Base-by-base conservation (phyloP, 2,329 filamentous ascomycete genomes). In the Fonsecaea monophora region DNA sequence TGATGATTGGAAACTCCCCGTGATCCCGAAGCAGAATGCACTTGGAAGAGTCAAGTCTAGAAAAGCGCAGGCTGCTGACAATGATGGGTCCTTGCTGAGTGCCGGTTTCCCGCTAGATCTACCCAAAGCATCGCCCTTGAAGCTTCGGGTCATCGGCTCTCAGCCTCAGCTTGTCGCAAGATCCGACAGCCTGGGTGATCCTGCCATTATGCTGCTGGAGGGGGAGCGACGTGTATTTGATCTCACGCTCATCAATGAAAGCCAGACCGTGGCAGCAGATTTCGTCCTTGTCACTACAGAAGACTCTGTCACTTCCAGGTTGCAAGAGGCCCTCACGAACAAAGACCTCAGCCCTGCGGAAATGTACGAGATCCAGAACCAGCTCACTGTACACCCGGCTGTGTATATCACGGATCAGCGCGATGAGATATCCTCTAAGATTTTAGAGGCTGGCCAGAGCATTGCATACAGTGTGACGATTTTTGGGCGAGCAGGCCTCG, bases 191-290 rank as follows among this genome's bases (percentile, higher is more conserved):
- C 83, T 97, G 1, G 87, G 90, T 0, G 94, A 97, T 74, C 92
- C 91, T 25, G 91, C 92, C 9, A 82, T 97, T 40, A 97, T 97
- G 93, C 85, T 99, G 10, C 83, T 99, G 5, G 94, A 98, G 79
- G 95, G 95, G 53, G 94, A 99, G 78, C 86, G 86, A 25, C 89
- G 89, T 72, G 82, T 83, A 0, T 96, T 98, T 75, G 89, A 87
- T 0, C 85, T 97, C 15, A 94, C 90, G 0, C 81, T 98, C 13
- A 86, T 90, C 71, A 99, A 99, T 71, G 82, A 87, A 8, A 95
- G 92, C 0, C 72, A 67, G 21, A 77, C 83, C 0, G 93, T 90
- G 1, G 83, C 92, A 1, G 92, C 92, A 1, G 92, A 97, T 75
- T 89, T 98, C 63, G 81, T 97, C 40, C 84, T 95, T 32, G 92